Percentiles rank a stretch among this genome's conserved stretches.
phyloP scores from a whole-genome alignment of 306 rosid species.

The Vigna mungo region DNA sequence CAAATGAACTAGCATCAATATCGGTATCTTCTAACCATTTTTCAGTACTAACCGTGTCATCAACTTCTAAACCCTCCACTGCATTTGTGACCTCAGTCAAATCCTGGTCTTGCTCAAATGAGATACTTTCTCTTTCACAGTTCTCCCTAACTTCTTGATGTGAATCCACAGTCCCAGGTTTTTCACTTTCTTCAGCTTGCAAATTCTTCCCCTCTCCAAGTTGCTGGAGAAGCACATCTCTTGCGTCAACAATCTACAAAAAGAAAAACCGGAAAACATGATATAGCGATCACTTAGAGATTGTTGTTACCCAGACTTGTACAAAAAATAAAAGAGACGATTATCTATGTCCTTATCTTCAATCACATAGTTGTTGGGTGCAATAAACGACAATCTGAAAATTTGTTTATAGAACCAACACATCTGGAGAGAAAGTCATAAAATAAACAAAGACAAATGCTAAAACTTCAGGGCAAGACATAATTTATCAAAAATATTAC shows the following conservation, averaged over 20 bases:
- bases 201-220: slow-evolving; percentile 56
- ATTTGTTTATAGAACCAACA: neutral
- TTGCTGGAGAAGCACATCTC: slow-evolving; percentile 64
- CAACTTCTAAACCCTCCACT: slow-evolving; percentile 52
- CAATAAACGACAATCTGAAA: slow-evolving; percentile 28
- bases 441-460: slow-evolving; percentile 16
- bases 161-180: slow-evolving; percentile 29
- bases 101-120: slow-evolving; percentile 40
- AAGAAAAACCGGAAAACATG: slow-evolving; percentile 8
- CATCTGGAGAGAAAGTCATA: slow-evolving; percentile 22
- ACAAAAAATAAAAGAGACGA: slow-evolving; percentile 11
- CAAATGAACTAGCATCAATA: slow-evolving; percentile 49
- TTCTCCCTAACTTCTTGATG: slow-evolving; percentile 49
- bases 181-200: slow-evolving; percentile 50
- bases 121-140: slow-evolving; percentile 43
- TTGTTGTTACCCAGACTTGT: slow-evolving; percentile 17
- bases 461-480: slow-evolving; percentile 12
- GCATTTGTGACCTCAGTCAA: slow-evolving; percentile 49
- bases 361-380: slow-evolving; percentile 13
- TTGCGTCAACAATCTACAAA: slow-evolving; percentile 78
- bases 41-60: slow-evolving; percentile 53
- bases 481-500: slow-evolving; percentile 31
- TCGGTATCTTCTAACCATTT: slow-evolving; percentile 59
- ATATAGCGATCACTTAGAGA: slow-evolving; percentile 3
- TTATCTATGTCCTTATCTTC: slow-evolving; percentile 23